A percentile compares a stretch with the other conserved stretches of the same genome.
Conservation (phyloP, 495 filamentous ascomycete species). For the Lasiosphaeriaceae sp. region DNA sequence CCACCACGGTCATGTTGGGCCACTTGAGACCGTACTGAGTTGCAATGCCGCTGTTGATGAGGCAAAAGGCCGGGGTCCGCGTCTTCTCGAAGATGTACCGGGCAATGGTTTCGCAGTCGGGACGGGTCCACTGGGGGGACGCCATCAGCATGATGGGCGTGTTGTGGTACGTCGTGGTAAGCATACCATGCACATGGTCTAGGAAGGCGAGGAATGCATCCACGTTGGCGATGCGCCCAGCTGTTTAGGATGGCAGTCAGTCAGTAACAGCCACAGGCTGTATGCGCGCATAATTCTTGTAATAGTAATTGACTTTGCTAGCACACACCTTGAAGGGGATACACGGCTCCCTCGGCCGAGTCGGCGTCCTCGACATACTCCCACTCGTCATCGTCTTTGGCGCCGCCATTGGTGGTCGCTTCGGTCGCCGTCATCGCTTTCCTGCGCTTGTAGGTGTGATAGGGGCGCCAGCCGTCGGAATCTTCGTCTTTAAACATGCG, state of each 20-base stretch:
- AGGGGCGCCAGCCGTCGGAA: conserved; percentile 75
- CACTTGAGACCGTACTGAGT: conserved; percentile 79
- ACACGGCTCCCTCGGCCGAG: conserved; percentile 84
- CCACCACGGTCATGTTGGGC: conserved; percentile 73
- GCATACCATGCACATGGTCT: conserved; percentile 75
- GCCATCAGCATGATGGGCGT: conserved; percentile 86
- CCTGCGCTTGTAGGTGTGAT: conserved; percentile 69
- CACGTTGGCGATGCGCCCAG: conserved; percentile 86
- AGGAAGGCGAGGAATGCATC: conserved; percentile 87
- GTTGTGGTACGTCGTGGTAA: conserved; percentile 83
- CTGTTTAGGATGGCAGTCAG: conserved; percentile 16
- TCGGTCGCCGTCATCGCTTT: conserved; percentile 51
- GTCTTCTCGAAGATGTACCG: conserved; percentile 97
- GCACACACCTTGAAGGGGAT: conserved; percentile 63
- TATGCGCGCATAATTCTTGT: no score
- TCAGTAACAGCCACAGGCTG: background rate
- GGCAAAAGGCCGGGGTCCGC: conserved; percentile 81
- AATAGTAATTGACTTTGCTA: background rate
- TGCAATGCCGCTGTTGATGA: conserved; percentile 82
- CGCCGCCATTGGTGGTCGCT: conserved; percentile 1
- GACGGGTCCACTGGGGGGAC: conserved; percentile 79
- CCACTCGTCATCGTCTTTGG: conserved; percentile 30
- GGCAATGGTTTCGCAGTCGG: conserved; percentile 76
- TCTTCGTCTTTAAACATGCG: conserved; percentile 89
- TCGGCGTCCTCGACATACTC: conserved; percentile 83